These are phyloP conservation scores for Aspergillus quadricinctus DNA, from an alignment of 2,329 filamentous ascomycete species.

Conservation along the genomic window DNA sequence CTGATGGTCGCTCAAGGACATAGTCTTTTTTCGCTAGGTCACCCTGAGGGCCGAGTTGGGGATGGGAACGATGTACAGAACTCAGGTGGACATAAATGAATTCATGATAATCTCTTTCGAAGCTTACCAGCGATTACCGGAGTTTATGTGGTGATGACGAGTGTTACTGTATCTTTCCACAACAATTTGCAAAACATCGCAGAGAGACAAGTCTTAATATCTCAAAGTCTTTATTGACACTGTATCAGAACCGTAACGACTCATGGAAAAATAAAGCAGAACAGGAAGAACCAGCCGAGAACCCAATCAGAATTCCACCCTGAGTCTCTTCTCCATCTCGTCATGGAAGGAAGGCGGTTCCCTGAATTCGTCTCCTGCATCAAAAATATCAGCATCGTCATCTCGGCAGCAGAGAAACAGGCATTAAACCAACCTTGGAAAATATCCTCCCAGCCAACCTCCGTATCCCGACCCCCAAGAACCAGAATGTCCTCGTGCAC, in stretches of 20 bases:
- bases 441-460: constrained; percentile 89
- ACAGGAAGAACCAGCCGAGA: constrained; percentile 1
- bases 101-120: background rate
- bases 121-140: background rate
- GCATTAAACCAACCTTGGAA: constrained; percentile 58
- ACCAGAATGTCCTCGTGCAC: constrained; percentile 84
- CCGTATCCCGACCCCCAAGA: constrained; percentile 65
- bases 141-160: background rate
- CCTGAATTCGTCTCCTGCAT: constrained; percentile 62
- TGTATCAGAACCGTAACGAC: constrained; percentile 2
- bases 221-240: background rate
- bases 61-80: background rate
- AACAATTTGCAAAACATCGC: background rate
- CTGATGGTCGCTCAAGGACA: background rate
- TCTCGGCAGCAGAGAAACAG: constrained; percentile 7
- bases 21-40: background rate
- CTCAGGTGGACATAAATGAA: background rate
- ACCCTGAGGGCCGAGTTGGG: background rate
- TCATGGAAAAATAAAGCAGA: constrained; percentile 2
- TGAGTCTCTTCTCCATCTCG: constrained; percentile 90
- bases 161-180: background rate
- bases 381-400: constrained; percentile 7
- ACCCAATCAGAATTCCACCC: constrained; percentile 55
- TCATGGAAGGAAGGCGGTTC: constrained; percentile 72
- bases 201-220: background rate